These are phyloP conservation scores for Bondarzewia mesenterica DNA, from an alignment of 1,284 basidiomycete species.

Conservation along the genomic window DNA sequence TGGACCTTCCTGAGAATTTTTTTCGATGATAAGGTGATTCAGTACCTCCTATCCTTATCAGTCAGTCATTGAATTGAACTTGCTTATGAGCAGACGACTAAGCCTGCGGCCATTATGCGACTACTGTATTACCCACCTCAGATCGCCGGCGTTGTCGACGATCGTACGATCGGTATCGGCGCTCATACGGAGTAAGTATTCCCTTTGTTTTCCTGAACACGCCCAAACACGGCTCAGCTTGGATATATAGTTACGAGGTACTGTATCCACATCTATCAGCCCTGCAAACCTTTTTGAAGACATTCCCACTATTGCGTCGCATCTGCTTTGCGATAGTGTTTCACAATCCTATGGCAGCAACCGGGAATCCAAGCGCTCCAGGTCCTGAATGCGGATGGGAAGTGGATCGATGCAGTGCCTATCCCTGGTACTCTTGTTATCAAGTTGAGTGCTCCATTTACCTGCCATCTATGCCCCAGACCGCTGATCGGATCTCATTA, in stretches of 20 bases:
- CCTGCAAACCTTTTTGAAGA: too few species aligned
- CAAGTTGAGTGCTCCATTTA: constrained; percentile 39
- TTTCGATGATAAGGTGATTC: constrained; percentile 69
- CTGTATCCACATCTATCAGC: too few species aligned
- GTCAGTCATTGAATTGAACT: not conserved
- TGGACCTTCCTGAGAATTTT: constrained; percentile 69
- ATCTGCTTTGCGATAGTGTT: constrained; percentile 61
- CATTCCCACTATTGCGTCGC: not conserved
- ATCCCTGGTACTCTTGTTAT: constrained; percentile 54
- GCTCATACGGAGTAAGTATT: constrained; percentile 60
- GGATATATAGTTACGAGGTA: not conserved
- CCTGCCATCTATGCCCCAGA: not conserved
- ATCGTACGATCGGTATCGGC: constrained; percentile 74
- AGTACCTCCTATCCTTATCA: not conserved
- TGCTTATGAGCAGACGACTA: constrained; percentile 36
- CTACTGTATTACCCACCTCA: constrained; percentile 80
- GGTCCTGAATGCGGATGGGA: constrained; percentile 41
- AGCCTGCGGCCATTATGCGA: constrained; percentile 73
- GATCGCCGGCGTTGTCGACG: constrained; percentile 43
- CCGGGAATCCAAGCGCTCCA: constrained; percentile 47
- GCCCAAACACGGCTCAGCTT: constrained; percentile 5
- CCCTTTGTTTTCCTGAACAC: not conserved
- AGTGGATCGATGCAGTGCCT: constrained; percentile 50
- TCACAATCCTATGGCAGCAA: constrained; percentile 82
- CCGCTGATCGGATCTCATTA: not conserved